Conservation (phyloP, 306 rosid species). For the Datisca glomerata region DNA sequence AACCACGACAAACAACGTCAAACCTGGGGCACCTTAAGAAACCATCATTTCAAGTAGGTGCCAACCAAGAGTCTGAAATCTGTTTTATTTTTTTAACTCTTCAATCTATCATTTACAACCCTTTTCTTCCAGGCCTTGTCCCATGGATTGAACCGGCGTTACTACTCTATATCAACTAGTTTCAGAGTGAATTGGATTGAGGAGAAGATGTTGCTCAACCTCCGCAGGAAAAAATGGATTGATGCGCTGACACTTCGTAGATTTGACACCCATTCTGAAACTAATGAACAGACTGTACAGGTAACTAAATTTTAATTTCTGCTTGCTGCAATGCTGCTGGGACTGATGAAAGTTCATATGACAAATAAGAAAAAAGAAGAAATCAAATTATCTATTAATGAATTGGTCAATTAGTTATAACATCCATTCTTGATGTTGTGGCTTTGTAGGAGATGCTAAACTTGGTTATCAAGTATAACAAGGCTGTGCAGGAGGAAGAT, state of each 20-base stretch:
- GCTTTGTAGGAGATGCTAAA: conserved; percentile 58
- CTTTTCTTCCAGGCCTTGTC: conserved; percentile 56
- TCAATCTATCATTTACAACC: conserved; percentile 7
- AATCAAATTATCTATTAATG: too few species aligned
- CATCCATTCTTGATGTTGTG: too few species aligned
- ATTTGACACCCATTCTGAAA: conserved; percentile 75
- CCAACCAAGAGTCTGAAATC: background rate
- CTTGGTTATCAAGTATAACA: conserved; percentile 68
- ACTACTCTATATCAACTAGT: conserved; percentile 75
- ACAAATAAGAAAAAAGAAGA: too few species aligned
- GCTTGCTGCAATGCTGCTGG: too few species aligned
- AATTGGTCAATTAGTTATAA: too few species aligned
- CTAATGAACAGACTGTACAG: conserved; percentile 81
- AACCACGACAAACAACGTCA: conserved; percentile 87
- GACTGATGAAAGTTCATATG: too few species aligned
- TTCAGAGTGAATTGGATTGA: conserved; percentile 83
- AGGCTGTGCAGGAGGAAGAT: conserved; percentile 91
- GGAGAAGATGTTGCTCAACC: conserved; percentile 86
- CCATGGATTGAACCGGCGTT: conserved; percentile 85
- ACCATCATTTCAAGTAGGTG: conserved; percentile 83
- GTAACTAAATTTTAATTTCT: conserved; percentile 22
- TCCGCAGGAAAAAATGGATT: conserved; percentile 91
- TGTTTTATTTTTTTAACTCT: conserved; percentile 1
- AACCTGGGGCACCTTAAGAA: conserved; percentile 87
- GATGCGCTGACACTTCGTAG: conserved; percentile 65